phyloP scores from a whole-genome alignment of 2,329 filamentous ascomycete genomes.

The Beauveria scarabaeidicola region DNA sequence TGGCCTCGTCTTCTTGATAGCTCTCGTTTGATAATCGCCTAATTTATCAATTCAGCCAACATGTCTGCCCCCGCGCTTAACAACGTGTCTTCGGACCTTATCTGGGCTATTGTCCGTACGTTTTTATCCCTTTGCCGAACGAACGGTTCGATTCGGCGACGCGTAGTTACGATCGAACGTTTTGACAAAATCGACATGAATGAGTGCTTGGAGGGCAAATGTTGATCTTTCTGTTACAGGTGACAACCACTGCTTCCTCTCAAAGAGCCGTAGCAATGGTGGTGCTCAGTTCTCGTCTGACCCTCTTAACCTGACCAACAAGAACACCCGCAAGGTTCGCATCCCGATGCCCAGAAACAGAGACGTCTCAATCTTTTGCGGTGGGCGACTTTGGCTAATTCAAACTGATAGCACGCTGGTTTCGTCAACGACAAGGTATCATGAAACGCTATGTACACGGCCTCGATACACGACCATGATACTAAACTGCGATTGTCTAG shows the following conservation, averaged over 20 bases:
- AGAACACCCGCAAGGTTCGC: constrained; percentile 79
- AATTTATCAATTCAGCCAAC: constrained; percentile 33
- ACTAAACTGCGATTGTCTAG: constrained; percentile 33
- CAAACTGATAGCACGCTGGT: constrained; percentile 63
- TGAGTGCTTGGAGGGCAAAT: not conserved
- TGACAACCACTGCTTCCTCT: constrained; percentile 80
- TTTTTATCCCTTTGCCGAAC: not conserved
- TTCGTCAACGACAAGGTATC: constrained; percentile 88
- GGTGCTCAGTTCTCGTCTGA: constrained; percentile 89
- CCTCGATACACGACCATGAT: constrained; percentile 9
- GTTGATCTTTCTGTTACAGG: constrained; percentile 41
- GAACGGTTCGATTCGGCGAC: not conserved
- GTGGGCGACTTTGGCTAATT: constrained; percentile 23
- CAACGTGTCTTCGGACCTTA: constrained; percentile 80
- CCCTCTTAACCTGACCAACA: constrained; percentile 87
- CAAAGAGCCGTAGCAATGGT: constrained; percentile 75
- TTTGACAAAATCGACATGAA: not conserved
- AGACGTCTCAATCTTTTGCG: not conserved
- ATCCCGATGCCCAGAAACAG: constrained; percentile 1
- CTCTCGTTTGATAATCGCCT: constrained; percentile 4
- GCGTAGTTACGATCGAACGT: not conserved
- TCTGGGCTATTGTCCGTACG: constrained; percentile 95
- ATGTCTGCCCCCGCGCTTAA: constrained; percentile 49
- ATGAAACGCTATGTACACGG: not conserved
- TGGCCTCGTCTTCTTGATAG: constrained; percentile 2